Evolutionary conservation across 768 basidiomycete species (phyloP).

Genomic region (Pleurotus cornucopiae): DNA sequence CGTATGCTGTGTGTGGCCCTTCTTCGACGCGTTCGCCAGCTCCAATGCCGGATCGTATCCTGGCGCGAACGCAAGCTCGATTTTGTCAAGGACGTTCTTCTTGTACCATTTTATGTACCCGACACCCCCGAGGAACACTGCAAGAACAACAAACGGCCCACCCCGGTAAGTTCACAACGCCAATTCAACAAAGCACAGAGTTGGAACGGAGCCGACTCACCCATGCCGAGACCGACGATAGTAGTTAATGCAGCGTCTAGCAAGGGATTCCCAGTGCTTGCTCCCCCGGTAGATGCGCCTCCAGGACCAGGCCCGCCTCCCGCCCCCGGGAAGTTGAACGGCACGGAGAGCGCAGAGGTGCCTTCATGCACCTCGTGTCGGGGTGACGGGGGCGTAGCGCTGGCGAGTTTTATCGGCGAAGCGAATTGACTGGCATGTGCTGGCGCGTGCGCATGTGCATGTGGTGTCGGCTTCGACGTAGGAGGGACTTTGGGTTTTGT

Average conservation of each 20-base stretch:
- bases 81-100: slow-evolving; percentile 77
- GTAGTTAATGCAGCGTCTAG: slow-evolving; percentile 57
- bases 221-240: slow-evolving; percentile 56
- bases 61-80: slow-evolving; percentile 70
- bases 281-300: neutral
- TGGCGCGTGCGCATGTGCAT: neutral
- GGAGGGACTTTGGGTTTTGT: too few relatives aligned
- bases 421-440: neutral
- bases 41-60: slow-evolving; percentile 86
- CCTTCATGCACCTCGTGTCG: slow-evolving; percentile 41
- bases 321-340: slow-evolving; percentile 41
- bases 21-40: slow-evolving; percentile 47
- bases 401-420: neutral
- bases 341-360: slow-evolving; percentile 29
- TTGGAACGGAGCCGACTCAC: slow-evolving; percentile 26
- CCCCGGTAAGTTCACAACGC: neutral
- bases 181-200: neutral
- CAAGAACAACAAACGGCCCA: slow-evolving; percentile 7
- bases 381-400: slow-evolving; percentile 14
- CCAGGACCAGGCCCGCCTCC: slow-evolving; percentile 20
- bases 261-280: slow-evolving; percentile 20
- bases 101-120: slow-evolving; percentile 81
- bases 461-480: neutral
- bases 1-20: slow-evolving; percentile 10
- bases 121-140: slow-evolving; percentile 69